Conservation (phyloP, 345 rosid genomes). For the Hirschfeldia incana region DNA sequence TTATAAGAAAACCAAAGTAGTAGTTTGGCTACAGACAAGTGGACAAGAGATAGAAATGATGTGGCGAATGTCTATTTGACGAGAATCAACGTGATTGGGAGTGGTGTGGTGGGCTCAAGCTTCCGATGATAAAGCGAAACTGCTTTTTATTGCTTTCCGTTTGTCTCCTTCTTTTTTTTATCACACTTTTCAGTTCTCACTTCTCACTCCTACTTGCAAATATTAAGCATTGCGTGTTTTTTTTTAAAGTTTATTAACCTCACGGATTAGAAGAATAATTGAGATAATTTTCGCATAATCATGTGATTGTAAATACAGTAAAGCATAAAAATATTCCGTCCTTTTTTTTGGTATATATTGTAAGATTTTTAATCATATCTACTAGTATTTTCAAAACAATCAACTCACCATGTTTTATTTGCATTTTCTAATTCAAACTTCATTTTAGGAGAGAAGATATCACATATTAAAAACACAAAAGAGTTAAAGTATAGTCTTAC, state of each 20-base stretch:
- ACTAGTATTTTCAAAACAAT: neutral
- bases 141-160: slow-evolving; percentile 33
- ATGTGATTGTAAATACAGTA: neutral
- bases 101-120: slow-evolving; percentile 34
- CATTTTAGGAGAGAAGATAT: neutral
- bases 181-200: neutral
- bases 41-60: neutral
- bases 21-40: neutral
- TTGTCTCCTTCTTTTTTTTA: slow-evolving; percentile 19
- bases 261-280: neutral
- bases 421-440: neutral
- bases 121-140: slow-evolving; percentile 33
- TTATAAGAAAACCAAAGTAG: neutral
- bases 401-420: neutral
- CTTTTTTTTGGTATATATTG: neutral
- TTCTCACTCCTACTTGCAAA: neutral
- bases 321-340: neutral
- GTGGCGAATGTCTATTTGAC: slow-evolving; percentile 32
- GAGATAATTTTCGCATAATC: neutral
- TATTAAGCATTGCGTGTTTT: neutral
- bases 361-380: neutral
- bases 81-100: slow-evolving; percentile 37
- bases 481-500: neutral
- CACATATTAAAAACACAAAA: neutral
- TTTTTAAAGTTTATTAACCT: neutral